These are phyloP conservation scores for Aspergillus cavernicola DNA, from an alignment of 495 filamentous ascomycete genomes.

Conservation along the genomic window DNA sequence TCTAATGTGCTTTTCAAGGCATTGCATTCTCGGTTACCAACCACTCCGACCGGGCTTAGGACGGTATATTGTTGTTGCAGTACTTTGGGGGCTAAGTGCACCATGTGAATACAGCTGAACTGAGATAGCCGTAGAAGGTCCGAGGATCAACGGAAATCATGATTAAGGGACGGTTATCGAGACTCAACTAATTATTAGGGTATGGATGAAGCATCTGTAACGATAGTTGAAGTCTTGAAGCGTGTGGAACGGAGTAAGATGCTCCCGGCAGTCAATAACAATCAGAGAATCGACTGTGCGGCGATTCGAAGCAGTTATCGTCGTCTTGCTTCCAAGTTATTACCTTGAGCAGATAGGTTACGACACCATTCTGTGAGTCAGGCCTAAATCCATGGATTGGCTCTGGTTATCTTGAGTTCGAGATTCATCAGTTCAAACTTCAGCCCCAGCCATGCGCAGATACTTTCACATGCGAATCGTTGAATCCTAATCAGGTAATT, in stretches of 20 bases:
- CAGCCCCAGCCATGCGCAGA: neutral
- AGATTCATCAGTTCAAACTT: neutral
- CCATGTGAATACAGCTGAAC: neutral
- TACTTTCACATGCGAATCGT: neutral
- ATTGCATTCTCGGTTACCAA: too few relatives aligned
- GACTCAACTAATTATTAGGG: too few relatives aligned
- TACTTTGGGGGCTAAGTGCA: neutral
- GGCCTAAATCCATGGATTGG: neutral
- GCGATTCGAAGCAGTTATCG: too few relatives aligned
- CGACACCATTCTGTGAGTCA: slow-evolving; percentile 1
- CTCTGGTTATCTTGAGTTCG: neutral
- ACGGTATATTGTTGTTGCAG: too few relatives aligned
- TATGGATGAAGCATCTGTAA: too few relatives aligned
- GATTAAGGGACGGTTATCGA: neutral
- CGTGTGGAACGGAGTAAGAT: too few relatives aligned
- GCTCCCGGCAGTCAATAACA: too few relatives aligned
- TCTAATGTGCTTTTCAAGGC: too few relatives aligned
- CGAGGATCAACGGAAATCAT: neutral
- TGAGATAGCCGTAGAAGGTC: neutral
- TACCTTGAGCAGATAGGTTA: neutral
- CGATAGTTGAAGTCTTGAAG: too few relatives aligned
- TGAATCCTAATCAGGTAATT: neutral
- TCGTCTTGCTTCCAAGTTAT: too few relatives aligned
- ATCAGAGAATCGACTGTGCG: too few relatives aligned
- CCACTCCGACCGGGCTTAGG: too few relatives aligned